These are phyloP conservation scores for Leucosporidium scottii DNA, from an alignment of 768 basidiomycete species.

Conservation along the genomic window DNA sequence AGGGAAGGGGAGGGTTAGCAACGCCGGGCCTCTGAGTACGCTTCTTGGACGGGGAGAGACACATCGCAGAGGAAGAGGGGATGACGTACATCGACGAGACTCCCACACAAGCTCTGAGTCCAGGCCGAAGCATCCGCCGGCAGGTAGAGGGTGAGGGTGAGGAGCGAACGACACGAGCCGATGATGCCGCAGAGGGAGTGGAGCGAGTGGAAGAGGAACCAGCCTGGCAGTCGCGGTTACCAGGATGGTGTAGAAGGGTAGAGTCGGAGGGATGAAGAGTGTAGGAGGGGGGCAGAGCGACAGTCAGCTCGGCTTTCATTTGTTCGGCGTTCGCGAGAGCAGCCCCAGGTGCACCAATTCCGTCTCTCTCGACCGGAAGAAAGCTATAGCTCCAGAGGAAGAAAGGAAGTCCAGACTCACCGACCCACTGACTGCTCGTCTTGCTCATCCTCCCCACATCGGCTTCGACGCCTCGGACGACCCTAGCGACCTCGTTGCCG, in stretches of 20 bases:
- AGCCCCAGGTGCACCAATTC: not conserved
- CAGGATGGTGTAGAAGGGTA: no score
- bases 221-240: constrained; percentile 1
- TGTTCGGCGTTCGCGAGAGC: no score
- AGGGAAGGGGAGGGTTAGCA: not conserved
- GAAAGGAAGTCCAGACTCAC: constrained; percentile 1
- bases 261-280: not conserved
- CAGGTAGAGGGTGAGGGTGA: constrained; percentile 20
- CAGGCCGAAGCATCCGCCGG: constrained; percentile 21
- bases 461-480: constrained; percentile 14
- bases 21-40: no score
- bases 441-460: constrained; percentile 25
- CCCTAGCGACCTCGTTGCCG: constrained; percentile 8
- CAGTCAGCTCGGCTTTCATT: not conserved
- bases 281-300: not conserved
- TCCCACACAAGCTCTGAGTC: constrained; percentile 18
- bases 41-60: no score
- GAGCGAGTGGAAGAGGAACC: constrained; percentile 35
- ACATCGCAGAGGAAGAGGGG: not conserved
- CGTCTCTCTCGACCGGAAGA: no score
- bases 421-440: constrained; percentile 28
- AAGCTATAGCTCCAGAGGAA: no score
- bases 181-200: constrained; percentile 34
- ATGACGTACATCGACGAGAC: constrained; percentile 9
- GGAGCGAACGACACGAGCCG: constrained; percentile 24